Conservation (phyloP, 139 green algal species). For the Auxenochlorella pyrenoidosa region DNA sequence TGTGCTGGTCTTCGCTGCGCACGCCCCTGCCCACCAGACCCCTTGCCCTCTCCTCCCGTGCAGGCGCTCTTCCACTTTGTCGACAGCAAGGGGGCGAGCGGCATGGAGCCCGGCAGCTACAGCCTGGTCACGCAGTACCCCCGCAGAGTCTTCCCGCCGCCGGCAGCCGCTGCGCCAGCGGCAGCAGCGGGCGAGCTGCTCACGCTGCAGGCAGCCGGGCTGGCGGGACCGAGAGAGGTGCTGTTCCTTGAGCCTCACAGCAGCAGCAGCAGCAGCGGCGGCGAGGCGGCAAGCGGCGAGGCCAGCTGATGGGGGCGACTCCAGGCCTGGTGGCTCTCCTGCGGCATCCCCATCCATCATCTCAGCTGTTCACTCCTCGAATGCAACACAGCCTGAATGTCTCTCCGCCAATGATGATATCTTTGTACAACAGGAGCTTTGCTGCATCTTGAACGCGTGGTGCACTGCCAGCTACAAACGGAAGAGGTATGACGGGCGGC, state of each 20-base stretch:
- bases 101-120: conserved; percentile 55
- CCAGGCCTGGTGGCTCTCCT: no score
- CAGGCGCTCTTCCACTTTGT: conserved; percentile 77
- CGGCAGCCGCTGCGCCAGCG: neutral
- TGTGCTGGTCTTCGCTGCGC: neutral
- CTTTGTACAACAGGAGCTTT: no score
- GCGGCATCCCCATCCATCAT: no score
- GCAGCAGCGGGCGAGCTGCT: neutral
- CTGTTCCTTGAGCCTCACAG: conserved; percentile 49
- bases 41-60: neutral
- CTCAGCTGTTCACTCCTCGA: no score
- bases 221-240: conserved; percentile 43
- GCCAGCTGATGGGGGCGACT: no score
- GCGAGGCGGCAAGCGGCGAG: neutral
- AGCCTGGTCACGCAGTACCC: conserved; percentile 76
- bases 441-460: no score
- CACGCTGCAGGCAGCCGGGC: conserved; percentile 50
- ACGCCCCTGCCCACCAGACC: neutral
- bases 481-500: no score
- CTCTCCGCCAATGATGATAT: no score
- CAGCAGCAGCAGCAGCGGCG: neutral
- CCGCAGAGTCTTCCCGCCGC: conserved; percentile 55
- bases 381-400: no score
- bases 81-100: conserved; percentile 56
- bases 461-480: no score